Evolutionary conservation across 257 asterid genomes (phyloP).

Genomic region (Nicotiana tabacum): DNA sequence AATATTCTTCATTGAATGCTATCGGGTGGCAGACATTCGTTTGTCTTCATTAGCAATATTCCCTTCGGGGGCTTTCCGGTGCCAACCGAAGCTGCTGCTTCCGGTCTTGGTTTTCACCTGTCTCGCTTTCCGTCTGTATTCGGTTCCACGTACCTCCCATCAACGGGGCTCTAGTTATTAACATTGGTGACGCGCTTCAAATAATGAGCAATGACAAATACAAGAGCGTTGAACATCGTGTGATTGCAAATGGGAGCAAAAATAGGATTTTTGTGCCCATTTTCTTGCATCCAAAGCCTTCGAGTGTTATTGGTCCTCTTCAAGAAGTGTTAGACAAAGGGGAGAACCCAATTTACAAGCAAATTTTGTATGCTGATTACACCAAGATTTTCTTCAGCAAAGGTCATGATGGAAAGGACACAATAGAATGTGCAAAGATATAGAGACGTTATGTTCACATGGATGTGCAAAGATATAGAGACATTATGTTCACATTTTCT

Average conservation of each 20-base stretch:
- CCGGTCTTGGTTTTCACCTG: too few relatives aligned
- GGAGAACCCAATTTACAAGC: conserved; percentile 20
- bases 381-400: conserved; percentile 27
- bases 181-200: conserved; percentile 28
- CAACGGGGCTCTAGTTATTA: conserved; percentile 23
- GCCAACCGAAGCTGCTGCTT: too few relatives aligned
- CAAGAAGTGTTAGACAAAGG: conserved; percentile 18
- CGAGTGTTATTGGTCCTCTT: conserved; percentile 19
- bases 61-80: too few relatives aligned
- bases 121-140: too few relatives aligned
- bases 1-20: too few relatives aligned
- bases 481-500: neutral
- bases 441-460: neutral
- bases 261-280: conserved; percentile 20
- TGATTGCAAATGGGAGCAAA: conserved; percentile 24
- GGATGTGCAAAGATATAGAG: conserved; percentile 20
- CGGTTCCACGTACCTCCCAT: conserved; percentile 6
- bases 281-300: conserved; percentile 17
- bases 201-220: conserved; percentile 22
- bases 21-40: too few relatives aligned
- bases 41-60: too few relatives aligned
- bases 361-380: conserved; percentile 22
- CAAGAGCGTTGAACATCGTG: conserved; percentile 29
- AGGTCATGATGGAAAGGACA: conserved; percentile 31
- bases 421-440: conserved; percentile 26